Evolutionary conservation across 345 rosid species (phyloP).

Genomic region (Gynandropsis gynandra): DNA sequence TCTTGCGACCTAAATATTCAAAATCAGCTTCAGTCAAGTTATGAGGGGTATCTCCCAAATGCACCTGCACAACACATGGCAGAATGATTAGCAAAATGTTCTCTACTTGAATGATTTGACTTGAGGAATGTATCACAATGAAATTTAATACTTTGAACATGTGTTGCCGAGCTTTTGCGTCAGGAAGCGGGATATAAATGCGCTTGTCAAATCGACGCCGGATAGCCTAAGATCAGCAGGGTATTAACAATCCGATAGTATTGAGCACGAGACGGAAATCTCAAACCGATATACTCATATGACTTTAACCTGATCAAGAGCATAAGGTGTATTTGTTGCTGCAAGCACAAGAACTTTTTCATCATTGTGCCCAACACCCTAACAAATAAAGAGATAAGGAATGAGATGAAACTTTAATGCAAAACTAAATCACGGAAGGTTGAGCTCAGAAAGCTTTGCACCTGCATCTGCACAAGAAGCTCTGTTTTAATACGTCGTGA

Average conservation of each 20-base stretch:
- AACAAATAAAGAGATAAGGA: constrained; percentile 12
- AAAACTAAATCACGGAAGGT: constrained; percentile 2
- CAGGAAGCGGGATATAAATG: constrained; percentile 93
- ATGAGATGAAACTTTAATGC: not conserved
- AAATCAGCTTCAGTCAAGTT: constrained; percentile 79
- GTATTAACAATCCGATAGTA: constrained; percentile 15
- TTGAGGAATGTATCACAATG: constrained; percentile 6
- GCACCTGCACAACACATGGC: constrained; percentile 43
- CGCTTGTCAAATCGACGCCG: constrained; percentile 95
- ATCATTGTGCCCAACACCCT: constrained; percentile 92
- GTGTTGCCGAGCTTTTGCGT: constrained; percentile 80
- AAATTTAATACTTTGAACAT: constrained; percentile 69
- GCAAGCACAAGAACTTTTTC: constrained; percentile 94
- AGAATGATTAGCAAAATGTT: constrained; percentile 3
- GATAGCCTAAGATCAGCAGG: constrained; percentile 60
- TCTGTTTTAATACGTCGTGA: constrained; percentile 94
- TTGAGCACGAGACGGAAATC: constrained; percentile 13
- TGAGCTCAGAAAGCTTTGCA: constrained; percentile 19
- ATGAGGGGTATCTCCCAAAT: constrained; percentile 94
- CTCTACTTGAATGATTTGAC: not conserved
- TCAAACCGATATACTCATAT: constrained; percentile 4
- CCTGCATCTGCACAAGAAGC: constrained; percentile 99
- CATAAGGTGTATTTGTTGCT: constrained; percentile 91
- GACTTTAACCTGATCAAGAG: constrained; percentile 69
- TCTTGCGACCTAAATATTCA: constrained; percentile 63